A percentile compares a stretch with the other conserved stretches of the same genome.
Evolutionary conservation across 805 yeast species (phyloP).

Genomic region (Metschnikowia henanensis): DNA sequence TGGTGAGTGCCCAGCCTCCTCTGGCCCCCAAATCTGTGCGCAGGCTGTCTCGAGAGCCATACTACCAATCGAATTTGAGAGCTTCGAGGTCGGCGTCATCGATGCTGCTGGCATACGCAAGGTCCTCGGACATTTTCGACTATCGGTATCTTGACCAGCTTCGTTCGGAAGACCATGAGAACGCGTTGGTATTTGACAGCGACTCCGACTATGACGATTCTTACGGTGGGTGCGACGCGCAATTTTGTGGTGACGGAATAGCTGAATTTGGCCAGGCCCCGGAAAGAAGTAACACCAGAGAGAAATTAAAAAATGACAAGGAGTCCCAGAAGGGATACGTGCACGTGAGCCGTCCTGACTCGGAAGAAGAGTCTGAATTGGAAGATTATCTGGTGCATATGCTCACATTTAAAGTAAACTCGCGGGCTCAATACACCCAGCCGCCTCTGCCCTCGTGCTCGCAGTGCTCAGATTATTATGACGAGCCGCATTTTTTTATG

Average conservation of each 20-base stretch:
- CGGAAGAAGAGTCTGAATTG: slow-evolving; percentile 16
- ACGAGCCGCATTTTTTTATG: neutral
- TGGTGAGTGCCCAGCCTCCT: slow-evolving; percentile 8
- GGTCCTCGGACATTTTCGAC: slow-evolving; percentile 19
- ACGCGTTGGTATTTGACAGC: slow-evolving; percentile 18
- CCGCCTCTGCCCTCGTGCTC: slow-evolving; percentile 12
- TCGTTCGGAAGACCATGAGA: slow-evolving; percentile 8
- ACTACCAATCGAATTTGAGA: slow-evolving; percentile 11
- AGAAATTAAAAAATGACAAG: too few species aligned
- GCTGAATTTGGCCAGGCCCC: too few species aligned
- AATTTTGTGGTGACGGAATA: neutral
- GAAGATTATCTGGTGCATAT: slow-evolving; percentile 19
- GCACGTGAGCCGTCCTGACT: neutral
- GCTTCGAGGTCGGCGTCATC: slow-evolving; percentile 8
- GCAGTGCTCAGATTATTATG: slow-evolving; percentile 14
- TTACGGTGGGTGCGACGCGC: neutral
- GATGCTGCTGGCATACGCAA: slow-evolving; percentile 15
- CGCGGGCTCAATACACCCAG: slow-evolving; percentile 16
- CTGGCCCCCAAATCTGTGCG: slow-evolving; percentile 11
- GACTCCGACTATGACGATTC: slow-evolving; percentile 18
- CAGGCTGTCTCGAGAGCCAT: slow-evolving; percentile 19
- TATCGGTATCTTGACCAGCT: slow-evolving; percentile 12
- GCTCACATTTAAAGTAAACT: slow-evolving; percentile 18
- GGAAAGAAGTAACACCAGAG: too few species aligned
- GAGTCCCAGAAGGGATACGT: too few species aligned